A percentile compares a stretch with the other conserved stretches of the same genome.
phyloP scores from a whole-genome alignment of 441 rosid species.

The Jatropha podagrica region DNA sequence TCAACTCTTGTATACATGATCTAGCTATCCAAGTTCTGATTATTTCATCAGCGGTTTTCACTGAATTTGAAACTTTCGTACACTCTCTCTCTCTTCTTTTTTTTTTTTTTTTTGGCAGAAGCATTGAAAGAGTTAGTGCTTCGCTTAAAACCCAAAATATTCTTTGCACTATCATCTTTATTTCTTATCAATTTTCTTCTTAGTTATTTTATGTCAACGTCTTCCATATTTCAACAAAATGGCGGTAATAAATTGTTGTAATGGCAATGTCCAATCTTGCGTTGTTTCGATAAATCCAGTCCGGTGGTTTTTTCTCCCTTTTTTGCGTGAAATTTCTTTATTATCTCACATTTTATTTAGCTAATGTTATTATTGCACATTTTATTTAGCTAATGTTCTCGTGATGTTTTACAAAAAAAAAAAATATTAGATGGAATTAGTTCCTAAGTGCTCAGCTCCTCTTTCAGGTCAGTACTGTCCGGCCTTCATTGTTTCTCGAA shows the following conservation, averaged over 20 bases:
- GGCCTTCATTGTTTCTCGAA: conserved; percentile 73
- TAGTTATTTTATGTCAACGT: not conserved
- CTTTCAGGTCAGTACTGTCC: conserved; percentile 67
- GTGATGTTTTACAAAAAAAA: conserved; percentile 10
- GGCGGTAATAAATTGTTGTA: not conserved
- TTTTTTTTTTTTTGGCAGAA: not conserved
- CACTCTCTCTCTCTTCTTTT: not conserved
- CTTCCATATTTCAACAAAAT: not conserved
- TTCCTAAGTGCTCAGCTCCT: not conserved
- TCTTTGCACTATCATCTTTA: not conserved
- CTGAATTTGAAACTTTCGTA: too few species aligned
- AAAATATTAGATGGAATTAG: not conserved
- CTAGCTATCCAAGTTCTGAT: not conserved
- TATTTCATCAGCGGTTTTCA: not conserved
- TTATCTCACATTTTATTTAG: not conserved
- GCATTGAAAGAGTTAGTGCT: not conserved
- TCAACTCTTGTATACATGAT: not conserved
- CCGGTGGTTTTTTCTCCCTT: not conserved
- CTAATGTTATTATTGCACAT: not conserved
- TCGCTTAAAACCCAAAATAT: not conserved
- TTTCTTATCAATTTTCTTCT: not conserved
- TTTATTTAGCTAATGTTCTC: not conserved
- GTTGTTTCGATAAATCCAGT: not conserved
- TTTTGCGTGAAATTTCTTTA: not conserved
- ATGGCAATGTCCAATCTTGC: not conserved